Conservation (phyloP, 805 yeast species). For the Suhomyces sp. region DNA sequence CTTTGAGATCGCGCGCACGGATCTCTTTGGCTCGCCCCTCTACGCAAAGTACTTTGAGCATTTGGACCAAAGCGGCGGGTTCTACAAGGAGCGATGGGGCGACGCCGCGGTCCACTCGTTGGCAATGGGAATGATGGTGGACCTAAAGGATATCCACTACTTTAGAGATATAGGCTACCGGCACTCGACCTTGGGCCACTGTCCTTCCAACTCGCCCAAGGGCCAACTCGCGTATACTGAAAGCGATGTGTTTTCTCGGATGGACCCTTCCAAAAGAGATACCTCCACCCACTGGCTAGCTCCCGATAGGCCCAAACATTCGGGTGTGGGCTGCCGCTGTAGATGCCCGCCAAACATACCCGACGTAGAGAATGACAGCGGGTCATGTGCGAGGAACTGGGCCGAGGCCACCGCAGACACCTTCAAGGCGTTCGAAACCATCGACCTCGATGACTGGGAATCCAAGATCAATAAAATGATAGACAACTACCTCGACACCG, state of each 20-base stretch:
- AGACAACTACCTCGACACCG: constrained; percentile 7
- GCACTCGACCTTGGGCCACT: constrained; percentile 78
- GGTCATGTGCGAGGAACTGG: constrained; percentile 17
- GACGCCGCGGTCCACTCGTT: constrained; percentile 94
- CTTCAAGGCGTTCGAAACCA: constrained; percentile 8
- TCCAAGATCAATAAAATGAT: constrained; percentile 9
- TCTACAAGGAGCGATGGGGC: constrained; percentile 93
- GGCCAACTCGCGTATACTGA: constrained; percentile 46
- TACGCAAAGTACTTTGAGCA: constrained; percentile 68
- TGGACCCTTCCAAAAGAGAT: constrained; percentile 24
- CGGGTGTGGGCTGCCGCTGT: constrained; percentile 83
- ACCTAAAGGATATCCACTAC: constrained; percentile 73
- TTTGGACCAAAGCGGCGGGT: constrained; percentile 75
- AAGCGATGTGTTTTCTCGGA: constrained; percentile 12
- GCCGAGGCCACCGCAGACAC: constrained; percentile 16
- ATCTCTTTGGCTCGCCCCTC: constrained; percentile 60
- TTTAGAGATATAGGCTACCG: constrained; percentile 90
- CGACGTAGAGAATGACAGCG: constrained; percentile 18
- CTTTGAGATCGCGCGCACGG: constrained; percentile 86
- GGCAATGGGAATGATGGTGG: constrained; percentile 74
- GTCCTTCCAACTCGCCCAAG: constrained; percentile 60
- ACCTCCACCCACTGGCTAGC: constrained; percentile 29
- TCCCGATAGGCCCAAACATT: constrained; percentile 30
- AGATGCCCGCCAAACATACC: constrained; percentile 53
- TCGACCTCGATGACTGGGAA: constrained; percentile 18